Base-by-base conservation (phyloP, 2,329 filamentous ascomycete genomes). In the Penicillium sp. region DNA sequence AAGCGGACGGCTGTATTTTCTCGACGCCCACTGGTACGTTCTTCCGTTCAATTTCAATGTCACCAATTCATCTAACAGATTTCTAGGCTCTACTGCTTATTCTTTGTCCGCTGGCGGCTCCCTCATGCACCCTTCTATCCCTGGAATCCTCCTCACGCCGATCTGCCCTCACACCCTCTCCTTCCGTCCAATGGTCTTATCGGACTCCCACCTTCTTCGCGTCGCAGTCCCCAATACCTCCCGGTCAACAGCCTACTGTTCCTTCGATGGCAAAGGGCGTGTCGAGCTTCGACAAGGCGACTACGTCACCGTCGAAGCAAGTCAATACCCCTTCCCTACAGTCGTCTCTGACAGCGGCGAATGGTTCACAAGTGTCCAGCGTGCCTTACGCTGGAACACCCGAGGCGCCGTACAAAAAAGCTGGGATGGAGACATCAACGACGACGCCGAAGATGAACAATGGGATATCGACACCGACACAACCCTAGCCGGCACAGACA, bases 101-200 rank as follows among this genome's bases (percentile, higher is more conserved):
- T 97, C 92, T 2, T 86, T 99, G 27, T 97, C 92, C 11, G 94
- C 94, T 15, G 94, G 94, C 57, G 94, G 94, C 65, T 95, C 92
- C 22, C 87, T 99, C 44, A 93, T 97, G 55, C 93, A 97, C 72
- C 94, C 94, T 0, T 93, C 96, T 70, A 96, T 99, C 57, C 94
- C 94, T 14, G 94, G 92, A 65, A 97, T 99, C 66, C 86, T 97
- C 41, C 85, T 99, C 52, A 99, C 94, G 0, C 94, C 94, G 20
- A 97, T 99, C 74, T 99, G 94, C 75, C 94, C 94, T 8, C 94
- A 99, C 71, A 97, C 93, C 0, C 82, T 99, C 15, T 96, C 91
- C 14, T 99, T 99, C 84, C 86, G 94, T 9, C 94, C 94, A 31
- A 97, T 99, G 94, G 89, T 99, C 7, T 85, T 99, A 47, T 96